Base-by-base conservation (phyloP, 345 rosid species). In the Barbarea vulgaris region DNA sequence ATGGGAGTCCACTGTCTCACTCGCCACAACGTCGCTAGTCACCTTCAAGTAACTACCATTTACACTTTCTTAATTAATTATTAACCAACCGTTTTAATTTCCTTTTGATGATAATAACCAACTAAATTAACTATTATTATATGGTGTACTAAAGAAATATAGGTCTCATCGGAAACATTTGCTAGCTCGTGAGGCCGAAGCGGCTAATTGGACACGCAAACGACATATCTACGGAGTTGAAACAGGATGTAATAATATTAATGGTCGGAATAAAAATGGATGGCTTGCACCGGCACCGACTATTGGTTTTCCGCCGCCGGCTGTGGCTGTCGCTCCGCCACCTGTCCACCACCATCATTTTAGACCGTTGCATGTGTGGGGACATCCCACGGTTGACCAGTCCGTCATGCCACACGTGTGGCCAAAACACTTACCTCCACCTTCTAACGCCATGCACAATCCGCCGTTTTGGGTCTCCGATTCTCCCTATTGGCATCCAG, bases 1-100 rank as follows among this genome's bases (percentile, higher is more conserved):
- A 95, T 95, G 97, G 95, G 95, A 39, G 87, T 88, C 31, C 87
- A 88, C 25, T 85, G 96, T 80, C 97, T 95, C 77, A 95, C 97
- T 81, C 99, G 99, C 74, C 97, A 92, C 76, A 92, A 95, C 77
- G 86, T 95, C 13, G 99, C 97, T 33, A 95, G 99, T 64, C 99
- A 92, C 85, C 97, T 95, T 52, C 99, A 94, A 80, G 98, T 94
- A 86, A 57, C 25, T 65, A 57, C 25, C 63, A 6, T 21, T 46
- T 41, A 28, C 61, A 3, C 19, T 15, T 48, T 55, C 61, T 28
- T 55, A 8, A 44, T 3, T 9, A 25, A 25, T 31, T 31, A 13
- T 41, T 42, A 42, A 42, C 17, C n/a, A 42, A 42, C 44, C 15
- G 6, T 5, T 41, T 50, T 13, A 9, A 19, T 10, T 36, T n/a